Evolutionary conservation across 1,284 basidiomycete genomes (phyloP).

Genomic region (Malassezia dermatis): DNA sequence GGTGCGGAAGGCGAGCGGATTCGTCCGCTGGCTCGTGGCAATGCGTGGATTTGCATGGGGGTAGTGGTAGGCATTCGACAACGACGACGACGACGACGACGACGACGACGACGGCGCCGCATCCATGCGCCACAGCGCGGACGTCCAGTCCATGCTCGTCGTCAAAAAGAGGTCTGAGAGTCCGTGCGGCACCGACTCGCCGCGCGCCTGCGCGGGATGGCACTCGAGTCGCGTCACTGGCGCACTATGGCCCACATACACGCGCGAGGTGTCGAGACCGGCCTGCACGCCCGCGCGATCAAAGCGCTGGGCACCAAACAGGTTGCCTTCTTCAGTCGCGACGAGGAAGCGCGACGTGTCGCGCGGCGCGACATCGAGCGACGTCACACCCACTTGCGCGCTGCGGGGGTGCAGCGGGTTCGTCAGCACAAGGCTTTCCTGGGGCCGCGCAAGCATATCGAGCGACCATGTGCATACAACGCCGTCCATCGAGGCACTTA

Average conservation of each 20-base stretch:
- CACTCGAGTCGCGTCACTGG: conserved; percentile 88
- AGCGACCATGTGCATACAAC: conserved; percentile 93
- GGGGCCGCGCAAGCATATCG: conserved; percentile 91
- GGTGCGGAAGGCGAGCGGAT: conserved; percentile 15
- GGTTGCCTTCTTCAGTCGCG: conserved; percentile 90
- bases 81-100: neutral
- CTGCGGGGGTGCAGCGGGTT: conserved; percentile 27
- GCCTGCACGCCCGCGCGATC: conserved; percentile 93
- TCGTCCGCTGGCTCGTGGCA: conserved; percentile 15
- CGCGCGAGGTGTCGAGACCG: conserved; percentile 77
- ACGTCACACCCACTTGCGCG: conserved; percentile 89
- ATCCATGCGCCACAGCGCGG: conserved; percentile 29
- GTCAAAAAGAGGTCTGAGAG: conserved; percentile 87
- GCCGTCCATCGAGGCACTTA: conserved; percentile 90
- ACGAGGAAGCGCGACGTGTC: conserved; percentile 93
- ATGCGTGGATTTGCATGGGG: conserved; percentile 16
- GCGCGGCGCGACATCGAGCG: conserved; percentile 81
- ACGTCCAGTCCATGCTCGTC: conserved; percentile 40
- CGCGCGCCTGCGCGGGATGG: conserved; percentile 59
- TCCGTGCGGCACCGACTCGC: conserved; percentile 55
- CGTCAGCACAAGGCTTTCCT: conserved; percentile 34
- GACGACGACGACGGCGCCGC: neutral
- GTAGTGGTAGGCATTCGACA: conserved; percentile 4
- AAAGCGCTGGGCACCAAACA: conserved; percentile 89
- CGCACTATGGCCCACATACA: conserved; percentile 82